Evolutionary conservation across 192 early-diverging fungal species (phyloP).

Genomic region (Coemansia sp.): DNA sequence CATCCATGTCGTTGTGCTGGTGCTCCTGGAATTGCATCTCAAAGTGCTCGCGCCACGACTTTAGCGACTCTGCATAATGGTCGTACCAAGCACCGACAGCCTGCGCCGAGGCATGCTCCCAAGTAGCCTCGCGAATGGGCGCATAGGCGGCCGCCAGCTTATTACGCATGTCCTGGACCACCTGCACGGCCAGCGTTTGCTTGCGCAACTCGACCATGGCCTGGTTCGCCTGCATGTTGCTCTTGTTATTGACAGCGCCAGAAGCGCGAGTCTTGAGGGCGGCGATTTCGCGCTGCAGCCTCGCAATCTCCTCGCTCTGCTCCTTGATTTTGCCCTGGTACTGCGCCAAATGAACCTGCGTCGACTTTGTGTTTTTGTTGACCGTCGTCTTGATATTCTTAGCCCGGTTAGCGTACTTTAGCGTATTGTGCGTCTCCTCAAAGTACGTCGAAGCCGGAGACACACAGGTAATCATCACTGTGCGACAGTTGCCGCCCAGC

Average conservation of each 20-base stretch:
- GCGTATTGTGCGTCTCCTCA: conserved; percentile 76
- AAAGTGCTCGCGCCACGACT: conserved; percentile 52
- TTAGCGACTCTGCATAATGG: conserved; percentile 34
- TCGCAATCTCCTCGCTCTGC: conserved; percentile 58
- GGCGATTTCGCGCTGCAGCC: conserved; percentile 54
- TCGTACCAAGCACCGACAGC: conserved; percentile 40
- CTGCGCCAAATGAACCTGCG: conserved; percentile 60
- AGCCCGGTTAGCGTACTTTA: conserved; percentile 75
- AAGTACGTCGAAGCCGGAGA: conserved; percentile 62
- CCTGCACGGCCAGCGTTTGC: conserved; percentile 48
- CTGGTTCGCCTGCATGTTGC: conserved; percentile 26
- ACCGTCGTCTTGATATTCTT: conserved; percentile 71
- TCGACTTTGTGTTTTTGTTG: conserved; percentile 56
- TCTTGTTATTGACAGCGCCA: background rate
- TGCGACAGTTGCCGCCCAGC: conserved; percentile 76
- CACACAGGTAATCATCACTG: conserved; percentile 78
- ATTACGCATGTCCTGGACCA: conserved; percentile 53
- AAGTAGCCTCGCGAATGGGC: conserved; percentile 42
- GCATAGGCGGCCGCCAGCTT: conserved; percentile 42
- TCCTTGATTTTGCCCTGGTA: conserved; percentile 63
- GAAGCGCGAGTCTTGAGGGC: conserved; percentile 6
- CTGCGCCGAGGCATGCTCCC: conserved; percentile 48
- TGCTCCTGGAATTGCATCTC: conserved; percentile 50
- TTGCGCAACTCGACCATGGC: conserved; percentile 41
- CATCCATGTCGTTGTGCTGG: conserved; percentile 26